Base-by-base conservation (phyloP, 768 basidiomycete species). In the Boletus edulis region DNA sequence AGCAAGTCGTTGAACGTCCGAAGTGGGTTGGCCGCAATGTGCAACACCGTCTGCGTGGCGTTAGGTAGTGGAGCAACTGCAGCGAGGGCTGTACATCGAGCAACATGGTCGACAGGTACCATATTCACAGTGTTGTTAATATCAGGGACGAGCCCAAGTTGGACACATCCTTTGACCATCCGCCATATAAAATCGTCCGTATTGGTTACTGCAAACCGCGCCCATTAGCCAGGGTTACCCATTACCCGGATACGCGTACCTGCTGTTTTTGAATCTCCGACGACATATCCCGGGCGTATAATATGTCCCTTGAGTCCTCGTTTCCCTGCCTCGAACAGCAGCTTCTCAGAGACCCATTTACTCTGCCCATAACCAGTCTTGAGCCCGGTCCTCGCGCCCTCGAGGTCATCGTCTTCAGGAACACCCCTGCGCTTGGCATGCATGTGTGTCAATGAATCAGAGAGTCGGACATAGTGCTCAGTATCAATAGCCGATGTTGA, bases 131-230 rank as follows among this genome's bases (percentile, higher is more conserved):
- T 89, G 73, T 99, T 99, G 77, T 97, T 94, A 72, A 99, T 98
- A 67, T 99, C 92, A 11, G 97, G 97, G 3, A 94, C 86, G 39
- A 93, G 81, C 1, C 95, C 96, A n/a, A 98, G 85, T 68, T 99
- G 97, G 37, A 98, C 80, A 67, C 94, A 98, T n/a, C 97, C 97
- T 71, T 98, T 98, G 67, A 97, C 91, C 71, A 99, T 76, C 4
- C 97, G 84, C 96, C 96, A 98, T 52, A 99, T 84, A 73, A 99
- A 99, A 69, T 99, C 97, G 63, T 99, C 96, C 34, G 97, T 98
- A 73, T 99, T 99, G 13, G 96, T 98, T 4, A 98, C 95, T 93
- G 60, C 17, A 47, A 51, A 43, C 13, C 51, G 29, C 45, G 40
- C 44, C 32, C 17, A 32, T 54, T 42, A 58, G 43, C 4, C 43